Percentiles rank a stretch among this genome's conserved stretches.
Evolutionary conservation across 2,329 filamentous ascomycete genomes (phyloP).

Genomic region (Byssoonygena ceratinophila): DNA sequence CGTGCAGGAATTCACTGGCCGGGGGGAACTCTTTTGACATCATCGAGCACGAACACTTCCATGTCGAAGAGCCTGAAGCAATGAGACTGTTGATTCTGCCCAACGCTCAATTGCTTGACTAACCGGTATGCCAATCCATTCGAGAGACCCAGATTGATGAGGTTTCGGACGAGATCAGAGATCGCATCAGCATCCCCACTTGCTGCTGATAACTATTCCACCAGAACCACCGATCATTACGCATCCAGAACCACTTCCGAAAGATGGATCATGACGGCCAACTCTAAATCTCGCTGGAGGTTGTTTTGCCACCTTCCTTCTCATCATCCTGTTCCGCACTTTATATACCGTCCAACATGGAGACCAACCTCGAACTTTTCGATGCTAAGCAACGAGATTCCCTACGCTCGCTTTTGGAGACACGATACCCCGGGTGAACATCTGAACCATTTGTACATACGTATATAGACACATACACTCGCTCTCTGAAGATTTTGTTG

Average conservation of each 20-base stretch:
- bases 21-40: background rate
- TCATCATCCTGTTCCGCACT: background rate
- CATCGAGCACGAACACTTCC: background rate
- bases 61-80: too few relatives aligned
- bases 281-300: background rate
- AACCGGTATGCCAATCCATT: background rate
- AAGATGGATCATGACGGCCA: background rate
- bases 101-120: background rate
- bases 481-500: background rate
- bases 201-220: background rate
- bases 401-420: background rate
- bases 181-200: background rate
- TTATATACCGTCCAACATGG: background rate
- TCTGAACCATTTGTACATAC: background rate
- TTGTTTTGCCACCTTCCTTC: background rate
- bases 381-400: background rate
- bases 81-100: too few relatives aligned
- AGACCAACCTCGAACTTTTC: background rate
- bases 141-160: background rate
- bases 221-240: background rate
- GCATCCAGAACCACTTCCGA: background rate
- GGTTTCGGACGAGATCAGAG: too few relatives aligned
- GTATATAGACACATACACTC: conserved; percentile 4
- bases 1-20: background rate
- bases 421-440: background rate